Evolutionary conservation across 2,329 filamentous ascomycete species (phyloP).

Genomic region (Tolypocladium cylindrosporum): DNA sequence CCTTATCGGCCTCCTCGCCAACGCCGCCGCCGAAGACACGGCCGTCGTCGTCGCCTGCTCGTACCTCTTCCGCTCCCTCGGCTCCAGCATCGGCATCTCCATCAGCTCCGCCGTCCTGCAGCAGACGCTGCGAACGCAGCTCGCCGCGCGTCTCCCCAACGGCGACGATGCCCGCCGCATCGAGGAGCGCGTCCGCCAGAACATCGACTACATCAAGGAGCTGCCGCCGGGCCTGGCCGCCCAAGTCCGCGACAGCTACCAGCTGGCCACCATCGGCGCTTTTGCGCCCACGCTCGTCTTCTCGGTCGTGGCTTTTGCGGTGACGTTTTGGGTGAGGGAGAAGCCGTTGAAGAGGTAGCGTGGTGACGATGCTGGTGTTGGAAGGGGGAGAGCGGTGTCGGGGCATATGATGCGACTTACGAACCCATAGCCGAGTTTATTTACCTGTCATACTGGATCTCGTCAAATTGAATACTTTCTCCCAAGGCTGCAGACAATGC

Average conservation of each 20-base stretch:
- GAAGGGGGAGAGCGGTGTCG: too few relatives aligned
- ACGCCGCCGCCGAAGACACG: conserved; percentile 55
- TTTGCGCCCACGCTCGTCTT: conserved; percentile 29
- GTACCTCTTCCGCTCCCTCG: conserved; percentile 71
- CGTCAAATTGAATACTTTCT: neutral
- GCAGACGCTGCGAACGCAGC: conserved; percentile 48
- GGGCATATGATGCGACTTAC: neutral
- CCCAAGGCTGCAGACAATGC: neutral
- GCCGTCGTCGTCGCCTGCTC: conserved; percentile 70
- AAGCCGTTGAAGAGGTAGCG: conserved; percentile 34
- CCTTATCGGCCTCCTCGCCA: conserved; percentile 62
- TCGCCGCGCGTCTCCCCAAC: conserved; percentile 42
- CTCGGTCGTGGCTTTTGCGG: conserved; percentile 25
- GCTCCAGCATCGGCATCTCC: conserved; percentile 68
- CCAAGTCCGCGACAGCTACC: conserved; percentile 59
- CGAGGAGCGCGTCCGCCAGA: conserved; percentile 58
- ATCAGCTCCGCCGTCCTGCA: conserved; percentile 63
- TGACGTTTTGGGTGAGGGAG: conserved; percentile 45
- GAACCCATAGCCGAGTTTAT: neutral
- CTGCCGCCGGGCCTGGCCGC: conserved; percentile 49
- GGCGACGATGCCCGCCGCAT: conserved; percentile 54
- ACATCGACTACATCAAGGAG: conserved; percentile 56
- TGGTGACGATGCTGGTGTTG: too few relatives aligned
- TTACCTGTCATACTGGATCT: too few relatives aligned
- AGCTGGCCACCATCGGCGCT: conserved; percentile 30